A percentile compares a stretch with the other conserved stretches of the same genome.
phyloP scores from a whole-genome alignment of 495 filamentous ascomycete genomes.

The Aspergillus bertholletiae region DNA sequence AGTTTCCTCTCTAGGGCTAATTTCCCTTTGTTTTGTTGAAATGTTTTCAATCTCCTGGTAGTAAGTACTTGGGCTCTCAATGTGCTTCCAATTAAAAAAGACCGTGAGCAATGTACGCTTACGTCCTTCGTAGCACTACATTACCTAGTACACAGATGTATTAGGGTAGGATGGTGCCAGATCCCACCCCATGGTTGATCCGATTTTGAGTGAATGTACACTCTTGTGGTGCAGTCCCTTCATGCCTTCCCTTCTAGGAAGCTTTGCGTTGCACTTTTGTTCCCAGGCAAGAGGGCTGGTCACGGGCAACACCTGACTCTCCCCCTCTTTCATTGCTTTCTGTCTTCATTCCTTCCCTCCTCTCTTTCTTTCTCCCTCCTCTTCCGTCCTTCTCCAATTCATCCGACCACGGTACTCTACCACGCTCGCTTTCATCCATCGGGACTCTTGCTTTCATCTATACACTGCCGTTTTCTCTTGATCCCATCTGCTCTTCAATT shows the following conservation, averaged over 20 bases:
- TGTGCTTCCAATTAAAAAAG: no score
- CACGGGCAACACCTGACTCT: conserved; percentile 10
- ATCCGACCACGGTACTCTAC: neutral
- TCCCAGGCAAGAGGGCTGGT: conserved; percentile 4
- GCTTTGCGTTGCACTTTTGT: conserved; percentile 12
- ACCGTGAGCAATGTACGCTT: no score
- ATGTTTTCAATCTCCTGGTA: no score
- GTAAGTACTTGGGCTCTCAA: no score
- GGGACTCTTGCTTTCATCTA: conserved; percentile 3
- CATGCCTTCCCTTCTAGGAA: conserved; percentile 4
- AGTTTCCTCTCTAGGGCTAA: no score
- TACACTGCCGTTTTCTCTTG: neutral
- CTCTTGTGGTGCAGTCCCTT: no score
- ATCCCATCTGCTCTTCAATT: neutral
- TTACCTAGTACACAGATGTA: no score
- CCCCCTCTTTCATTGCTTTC: neutral
- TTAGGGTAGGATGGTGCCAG: no score
- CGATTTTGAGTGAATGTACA: no score
- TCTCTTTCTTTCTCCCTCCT: neutral
- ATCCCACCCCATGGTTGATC: no score
- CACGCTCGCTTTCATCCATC: neutral
- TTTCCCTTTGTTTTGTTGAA: no score
- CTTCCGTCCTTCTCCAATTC: neutral
- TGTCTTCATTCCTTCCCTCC: neutral
- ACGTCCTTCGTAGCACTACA: no score